A percentile compares a stretch with the other conserved stretches of the same genome.
phyloP scores from a whole-genome alignment of 148 eudicot genomes.

The Arbutus unedo region DNA sequence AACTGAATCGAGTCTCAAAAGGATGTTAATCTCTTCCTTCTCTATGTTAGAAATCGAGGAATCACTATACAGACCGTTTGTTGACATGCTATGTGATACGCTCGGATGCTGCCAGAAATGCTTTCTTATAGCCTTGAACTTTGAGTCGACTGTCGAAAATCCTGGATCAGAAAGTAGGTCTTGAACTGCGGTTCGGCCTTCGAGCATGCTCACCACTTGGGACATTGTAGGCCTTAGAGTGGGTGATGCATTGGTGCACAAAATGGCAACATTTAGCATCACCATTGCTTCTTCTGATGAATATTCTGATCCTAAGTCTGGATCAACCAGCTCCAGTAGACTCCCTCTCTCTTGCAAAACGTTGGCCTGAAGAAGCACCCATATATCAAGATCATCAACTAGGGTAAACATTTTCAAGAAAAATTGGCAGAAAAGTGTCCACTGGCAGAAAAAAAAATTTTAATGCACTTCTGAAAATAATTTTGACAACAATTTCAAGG shows the following conservation, averaged over 20 bases:
- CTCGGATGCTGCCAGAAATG: constrained; percentile 55
- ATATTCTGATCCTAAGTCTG: constrained; percentile 48
- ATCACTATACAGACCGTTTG: constrained; percentile 21
- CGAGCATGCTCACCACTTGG: constrained; percentile 61
- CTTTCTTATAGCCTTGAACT: constrained; percentile 39
- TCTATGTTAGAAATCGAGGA: constrained; percentile 29
- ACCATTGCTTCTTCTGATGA: constrained; percentile 48
- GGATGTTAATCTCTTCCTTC: constrained; percentile 19
- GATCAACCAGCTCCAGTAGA: constrained; percentile 51
- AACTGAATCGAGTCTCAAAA: constrained; percentile 18
- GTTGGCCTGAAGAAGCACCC: constrained; percentile 37
- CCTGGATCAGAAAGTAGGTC: constrained; percentile 49
- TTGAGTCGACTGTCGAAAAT: constrained; percentile 30
- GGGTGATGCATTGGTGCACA: constrained; percentile 57
- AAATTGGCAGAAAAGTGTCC: not conserved
- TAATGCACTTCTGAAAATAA: not conserved
- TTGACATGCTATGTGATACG: constrained; percentile 29
- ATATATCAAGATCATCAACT: not conserved
- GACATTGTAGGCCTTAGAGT: constrained; percentile 55
- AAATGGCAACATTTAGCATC: constrained; percentile 48
- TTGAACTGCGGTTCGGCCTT: constrained; percentile 47
- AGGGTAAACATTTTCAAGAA: not conserved
- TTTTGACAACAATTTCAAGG: not conserved
- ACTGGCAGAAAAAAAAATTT: not conserved
- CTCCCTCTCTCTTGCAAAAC: constrained; percentile 59